Evolutionary conservation across 2,329 filamentous ascomycete genomes (phyloP).

Genomic region (Hymenoscyphus albidus): DNA sequence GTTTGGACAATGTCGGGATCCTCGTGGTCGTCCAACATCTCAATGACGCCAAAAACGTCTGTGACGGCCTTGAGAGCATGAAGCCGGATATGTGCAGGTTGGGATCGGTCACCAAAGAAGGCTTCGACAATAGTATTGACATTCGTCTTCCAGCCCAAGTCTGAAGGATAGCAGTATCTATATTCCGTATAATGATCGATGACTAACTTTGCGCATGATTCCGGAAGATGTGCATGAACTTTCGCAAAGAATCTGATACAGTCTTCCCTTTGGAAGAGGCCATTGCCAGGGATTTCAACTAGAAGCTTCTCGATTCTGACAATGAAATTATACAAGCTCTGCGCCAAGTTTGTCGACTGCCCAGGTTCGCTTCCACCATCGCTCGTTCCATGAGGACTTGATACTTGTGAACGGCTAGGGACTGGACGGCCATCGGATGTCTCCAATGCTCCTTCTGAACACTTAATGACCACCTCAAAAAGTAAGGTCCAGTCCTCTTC

Average conservation of each 20-base stretch:
- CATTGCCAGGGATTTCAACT: slow-evolving; percentile 40
- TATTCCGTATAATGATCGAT: slow-evolving; percentile 66
- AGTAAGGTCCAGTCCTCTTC: slow-evolving; percentile 65
- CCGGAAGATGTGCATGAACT: slow-evolving; percentile 58
- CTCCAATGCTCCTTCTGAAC: slow-evolving; percentile 37
- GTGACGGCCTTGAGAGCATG: slow-evolving; percentile 57
- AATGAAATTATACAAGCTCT: slow-evolving; percentile 32
- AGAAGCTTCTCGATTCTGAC: slow-evolving; percentile 33
- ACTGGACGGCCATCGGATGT: slow-evolving; percentile 29
- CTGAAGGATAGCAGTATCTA: slow-evolving; percentile 67
- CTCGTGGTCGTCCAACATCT: slow-evolving; percentile 52
- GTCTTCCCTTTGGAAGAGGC: slow-evolving; percentile 61
- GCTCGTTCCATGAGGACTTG: slow-evolving; percentile 17
- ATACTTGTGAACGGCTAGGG: slow-evolving; percentile 20
- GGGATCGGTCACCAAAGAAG: slow-evolving; percentile 59
- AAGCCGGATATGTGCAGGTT: slow-evolving; percentile 60
- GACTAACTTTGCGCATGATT: slow-evolving; percentile 60
- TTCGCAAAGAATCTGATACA: slow-evolving; percentile 64
- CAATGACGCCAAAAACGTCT: slow-evolving; percentile 46
- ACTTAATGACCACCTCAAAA: slow-evolving; percentile 56
- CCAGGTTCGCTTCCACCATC: slow-evolving; percentile 25
- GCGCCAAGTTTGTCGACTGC: slow-evolving; percentile 25
- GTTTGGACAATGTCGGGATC: slow-evolving; percentile 54
- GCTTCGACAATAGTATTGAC: slow-evolving; percentile 55
- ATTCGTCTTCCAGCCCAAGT: slow-evolving; percentile 64